Evolutionary conservation across 2,329 filamentous ascomycete species (phyloP).

Genomic region (Trichoderma citrinoviride): DNA sequence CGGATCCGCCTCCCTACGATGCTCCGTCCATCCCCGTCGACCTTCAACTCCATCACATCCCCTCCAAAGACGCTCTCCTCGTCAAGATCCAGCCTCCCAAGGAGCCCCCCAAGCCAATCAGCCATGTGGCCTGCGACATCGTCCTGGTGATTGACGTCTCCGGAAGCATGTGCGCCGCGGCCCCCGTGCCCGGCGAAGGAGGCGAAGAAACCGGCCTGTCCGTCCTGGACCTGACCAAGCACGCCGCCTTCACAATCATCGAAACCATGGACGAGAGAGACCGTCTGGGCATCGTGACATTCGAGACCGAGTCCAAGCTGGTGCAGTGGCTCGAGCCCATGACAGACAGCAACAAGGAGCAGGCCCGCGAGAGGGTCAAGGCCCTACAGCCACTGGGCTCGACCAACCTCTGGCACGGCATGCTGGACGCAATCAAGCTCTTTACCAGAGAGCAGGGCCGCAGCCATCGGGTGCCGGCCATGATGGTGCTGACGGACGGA

Average conservation of each 20-base stretch:
- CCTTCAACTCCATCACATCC: conserved; percentile 43
- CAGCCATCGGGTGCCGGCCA: conserved; percentile 43
- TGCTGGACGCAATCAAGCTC: conserved; percentile 49
- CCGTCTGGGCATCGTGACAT: conserved; percentile 57
- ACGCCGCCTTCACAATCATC: conserved; percentile 57
- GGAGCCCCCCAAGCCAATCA: conserved; percentile 30
- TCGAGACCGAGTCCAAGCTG: conserved; percentile 42
- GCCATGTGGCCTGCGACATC: conserved; percentile 56
- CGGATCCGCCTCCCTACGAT: not conserved
- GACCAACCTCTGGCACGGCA: conserved; percentile 60
- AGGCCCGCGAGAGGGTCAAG: conserved; percentile 42
- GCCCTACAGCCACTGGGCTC: conserved; percentile 37
- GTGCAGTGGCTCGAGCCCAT: conserved; percentile 49
- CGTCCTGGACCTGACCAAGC: conserved; percentile 58
- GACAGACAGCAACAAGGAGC: conserved; percentile 45
- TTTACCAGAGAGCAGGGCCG: conserved; percentile 37
- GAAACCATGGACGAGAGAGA: conserved; percentile 55
- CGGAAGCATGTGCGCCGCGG: conserved; percentile 50
- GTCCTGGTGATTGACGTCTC: conserved; percentile 63
- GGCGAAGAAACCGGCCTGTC: conserved; percentile 50
- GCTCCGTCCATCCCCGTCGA: not conserved
- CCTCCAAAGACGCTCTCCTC: conserved; percentile 41
- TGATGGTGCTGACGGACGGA: conserved; percentile 56
- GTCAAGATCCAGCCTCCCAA: conserved; percentile 47
- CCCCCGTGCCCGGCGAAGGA: conserved; percentile 46